Evolutionary conservation across 306 rosid genomes (phyloP).

Genomic region (Ziziphus jujuba): DNA sequence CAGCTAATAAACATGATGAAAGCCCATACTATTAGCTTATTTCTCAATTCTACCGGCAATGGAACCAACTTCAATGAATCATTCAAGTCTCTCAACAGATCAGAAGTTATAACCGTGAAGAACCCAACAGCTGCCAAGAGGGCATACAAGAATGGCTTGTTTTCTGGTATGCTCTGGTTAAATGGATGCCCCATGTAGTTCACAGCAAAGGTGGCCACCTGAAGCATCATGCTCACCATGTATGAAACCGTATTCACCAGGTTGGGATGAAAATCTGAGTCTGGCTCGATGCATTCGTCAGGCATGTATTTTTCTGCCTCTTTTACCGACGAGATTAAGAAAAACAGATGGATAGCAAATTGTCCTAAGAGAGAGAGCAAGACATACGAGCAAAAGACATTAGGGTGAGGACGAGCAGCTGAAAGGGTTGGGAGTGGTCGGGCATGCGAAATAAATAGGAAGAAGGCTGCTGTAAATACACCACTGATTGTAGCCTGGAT

Average conservation of each 20-base stretch:
- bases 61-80: conserved; percentile 92
- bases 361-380: conserved; percentile 93
- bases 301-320: conserved; percentile 98
- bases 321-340: conserved; percentile 75
- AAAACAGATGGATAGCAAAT: conserved; percentile 72
- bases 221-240: conserved; percentile 99
- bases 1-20: conserved; percentile 72
- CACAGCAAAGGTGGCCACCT: conserved; percentile 99
- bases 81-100: conserved; percentile 76
- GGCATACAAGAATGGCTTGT: conserved; percentile 81
- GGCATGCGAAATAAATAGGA: conserved; percentile 96
- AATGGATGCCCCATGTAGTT: conserved; percentile 99
- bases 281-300: conserved; percentile 94
- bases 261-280: conserved; percentile 88
- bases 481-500: conserved; percentile 98
- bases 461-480: conserved; percentile 94
- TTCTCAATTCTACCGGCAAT: conserved; percentile 75
- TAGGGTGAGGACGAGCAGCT: conserved; percentile 88
- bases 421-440: conserved; percentile 92
- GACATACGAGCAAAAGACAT: conserved; percentile 78
- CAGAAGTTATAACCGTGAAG: conserved; percentile 85
- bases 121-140: conserved; percentile 68
- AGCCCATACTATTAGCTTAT: conserved; percentile 88
- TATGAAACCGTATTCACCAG: conserved; percentile 96
- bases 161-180: conserved; percentile 92